These are phyloP conservation scores for Cardamine chenopodiifolia DNA, from an alignment of 345 rosid genomes.

Conservation along the genomic window DNA sequence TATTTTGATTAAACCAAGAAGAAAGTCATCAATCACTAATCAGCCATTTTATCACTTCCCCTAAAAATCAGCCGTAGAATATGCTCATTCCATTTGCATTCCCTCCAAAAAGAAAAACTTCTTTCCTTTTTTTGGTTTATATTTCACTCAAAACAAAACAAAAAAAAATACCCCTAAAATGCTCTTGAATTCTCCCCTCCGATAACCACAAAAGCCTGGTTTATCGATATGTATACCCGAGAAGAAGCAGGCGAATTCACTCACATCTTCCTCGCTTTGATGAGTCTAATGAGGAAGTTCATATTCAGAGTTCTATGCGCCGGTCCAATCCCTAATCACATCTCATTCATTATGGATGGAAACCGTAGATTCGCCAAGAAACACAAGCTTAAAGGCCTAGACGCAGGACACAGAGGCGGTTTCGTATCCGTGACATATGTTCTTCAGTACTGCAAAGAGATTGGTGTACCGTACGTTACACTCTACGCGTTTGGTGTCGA, in stretches of 20 bases:
- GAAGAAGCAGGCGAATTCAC: conserved; percentile 31
- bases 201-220: neutral
- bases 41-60: conserved; percentile 24
- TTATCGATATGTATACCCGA: conserved; percentile 10
- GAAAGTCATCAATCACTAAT: neutral
- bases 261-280: conserved; percentile 15
- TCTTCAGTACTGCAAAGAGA: conserved; percentile 63
- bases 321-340: conserved; percentile 43
- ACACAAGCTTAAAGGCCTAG: conserved; percentile 31
- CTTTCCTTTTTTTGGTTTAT: conserved; percentile 10
- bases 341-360: conserved; percentile 46
- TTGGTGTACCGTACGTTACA: conserved; percentile 61
- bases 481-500: conserved; percentile 78
- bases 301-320: conserved; percentile 31
- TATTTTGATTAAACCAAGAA: conserved; percentile 5
- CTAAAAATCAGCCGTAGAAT: conserved; percentile 26
- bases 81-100: conserved; percentile 46
- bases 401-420: conserved; percentile 59
- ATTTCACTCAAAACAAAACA: conserved; percentile 4
- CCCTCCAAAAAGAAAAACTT: neutral
- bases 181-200: neutral
- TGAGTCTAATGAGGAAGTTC: conserved; percentile 32
- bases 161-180: neutral
- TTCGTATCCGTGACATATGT: conserved; percentile 53
- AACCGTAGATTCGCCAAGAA: conserved; percentile 42